Conservation (phyloP, 805 yeast genomes). For the Saccharomyces eubayanus region DNA sequence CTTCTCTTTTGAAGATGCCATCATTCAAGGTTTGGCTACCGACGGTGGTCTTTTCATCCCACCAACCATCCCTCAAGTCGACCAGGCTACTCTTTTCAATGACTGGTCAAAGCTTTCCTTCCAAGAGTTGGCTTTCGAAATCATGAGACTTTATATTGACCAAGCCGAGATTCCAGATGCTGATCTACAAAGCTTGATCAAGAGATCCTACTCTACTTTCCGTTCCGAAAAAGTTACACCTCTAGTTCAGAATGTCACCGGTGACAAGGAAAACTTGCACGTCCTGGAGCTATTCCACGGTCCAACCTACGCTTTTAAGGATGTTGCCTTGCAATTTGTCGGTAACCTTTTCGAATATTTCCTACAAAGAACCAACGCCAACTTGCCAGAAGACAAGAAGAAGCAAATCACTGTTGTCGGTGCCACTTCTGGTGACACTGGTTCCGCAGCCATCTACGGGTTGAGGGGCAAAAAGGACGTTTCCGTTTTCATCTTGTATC, state of each 20-base stretch:
- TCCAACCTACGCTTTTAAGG: constrained; percentile 98
- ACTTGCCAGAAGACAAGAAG: constrained; percentile 46
- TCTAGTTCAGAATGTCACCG: constrained; percentile 47
- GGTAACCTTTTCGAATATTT: constrained; percentile 95
- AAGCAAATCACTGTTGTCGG: constrained; percentile 93
- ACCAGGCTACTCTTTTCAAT: constrained; percentile 43
- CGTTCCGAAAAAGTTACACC: constrained; percentile 88
- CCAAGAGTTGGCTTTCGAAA: constrained; percentile 79
- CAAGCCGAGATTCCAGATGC: constrained; percentile 61
- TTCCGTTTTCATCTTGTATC: constrained; percentile 92
- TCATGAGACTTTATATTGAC: constrained; percentile 71
- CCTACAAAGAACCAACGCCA: constrained; percentile 61
- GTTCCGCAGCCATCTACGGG: constrained; percentile 98
- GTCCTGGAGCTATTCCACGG: constrained; percentile 94
- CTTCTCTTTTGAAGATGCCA: constrained; percentile 69
- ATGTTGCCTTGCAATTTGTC: constrained; percentile 95
- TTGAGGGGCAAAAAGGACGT: constrained; percentile 94
- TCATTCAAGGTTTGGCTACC: constrained; percentile 84
- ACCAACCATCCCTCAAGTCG: constrained; percentile 61
- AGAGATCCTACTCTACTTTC: constrained; percentile 81
- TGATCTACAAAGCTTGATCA: constrained; percentile 57
- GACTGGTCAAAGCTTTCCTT: constrained; percentile 72
- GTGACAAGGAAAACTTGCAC: constrained; percentile 51
- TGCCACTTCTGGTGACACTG: constrained; percentile 98
- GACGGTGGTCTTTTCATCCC: constrained; percentile 97